A percentile compares a stretch with the other conserved stretches of the same genome.
Evolutionary conservation across 371 early-diverging fungal genomes (phyloP).

Genomic region (Antonospora locustae): DNA sequence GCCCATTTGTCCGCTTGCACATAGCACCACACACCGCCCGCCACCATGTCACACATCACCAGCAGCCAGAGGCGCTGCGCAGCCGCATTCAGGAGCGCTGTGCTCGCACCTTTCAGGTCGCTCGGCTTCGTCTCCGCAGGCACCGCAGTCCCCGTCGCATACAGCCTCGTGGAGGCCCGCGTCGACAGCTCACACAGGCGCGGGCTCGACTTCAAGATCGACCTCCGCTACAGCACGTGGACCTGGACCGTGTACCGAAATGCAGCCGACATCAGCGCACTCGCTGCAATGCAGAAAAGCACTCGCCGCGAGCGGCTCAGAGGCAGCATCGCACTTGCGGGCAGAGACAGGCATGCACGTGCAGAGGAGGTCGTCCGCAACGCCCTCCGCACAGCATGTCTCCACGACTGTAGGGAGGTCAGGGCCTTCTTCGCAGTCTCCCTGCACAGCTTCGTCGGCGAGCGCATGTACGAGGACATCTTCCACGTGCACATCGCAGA

Average conservation of each 20-base stretch:
- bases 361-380: constrained; percentile 6
- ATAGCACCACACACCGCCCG: too few species aligned
- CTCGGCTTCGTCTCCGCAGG: too few species aligned
- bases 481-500: constrained; percentile 8
- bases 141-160: background rate
- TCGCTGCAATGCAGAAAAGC: background rate
- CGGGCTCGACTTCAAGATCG: background rate
- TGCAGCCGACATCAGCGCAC: background rate
- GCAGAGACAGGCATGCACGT: background rate
- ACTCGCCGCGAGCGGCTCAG: too few species aligned
- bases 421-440: constrained; percentile 17
- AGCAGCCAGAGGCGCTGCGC: too few species aligned
- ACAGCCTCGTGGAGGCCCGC: background rate
- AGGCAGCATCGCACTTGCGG: background rate
- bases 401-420: background rate
- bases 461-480: constrained; percentile 15
- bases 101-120: too few species aligned
- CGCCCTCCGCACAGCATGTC: constrained; percentile 1
- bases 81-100: too few species aligned
- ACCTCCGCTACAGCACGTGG: background rate
- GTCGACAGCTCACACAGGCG: background rate
- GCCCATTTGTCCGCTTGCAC: too few species aligned
- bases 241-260: background rate
- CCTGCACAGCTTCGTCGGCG: constrained; percentile 12
- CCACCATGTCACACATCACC: too few species aligned